These are phyloP conservation scores for Pseudocercospora eumusae DNA, from an alignment of 2,329 filamentous ascomycete genomes.

Conservation along the genomic window DNA sequence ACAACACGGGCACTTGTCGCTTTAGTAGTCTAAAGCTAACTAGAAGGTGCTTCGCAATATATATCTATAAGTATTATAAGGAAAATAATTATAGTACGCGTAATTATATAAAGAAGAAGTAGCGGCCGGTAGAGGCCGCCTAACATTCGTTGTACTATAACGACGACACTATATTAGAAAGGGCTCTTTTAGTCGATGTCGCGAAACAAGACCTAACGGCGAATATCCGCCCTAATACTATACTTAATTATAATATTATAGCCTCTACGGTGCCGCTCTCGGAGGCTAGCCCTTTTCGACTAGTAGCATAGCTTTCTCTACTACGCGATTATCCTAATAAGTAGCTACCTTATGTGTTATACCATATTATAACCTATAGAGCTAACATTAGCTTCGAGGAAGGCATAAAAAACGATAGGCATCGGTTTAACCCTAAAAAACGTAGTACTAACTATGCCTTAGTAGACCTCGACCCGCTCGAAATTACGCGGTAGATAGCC, in stretches of 20 bases:
- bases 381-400: neutral
- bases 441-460: neutral
- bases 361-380: neutral
- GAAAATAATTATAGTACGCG: neutral
- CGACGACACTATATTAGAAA: neutral
- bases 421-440: neutral
- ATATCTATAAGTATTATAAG: neutral
- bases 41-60: neutral
- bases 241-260: neutral
- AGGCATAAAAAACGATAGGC: neutral
- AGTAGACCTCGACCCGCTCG: neutral
- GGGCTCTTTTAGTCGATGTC: neutral
- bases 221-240: neutral
- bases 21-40: neutral
- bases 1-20: neutral
- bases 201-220: neutral
- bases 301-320: too few species aligned
- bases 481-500: neutral
- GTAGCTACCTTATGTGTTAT: neutral
- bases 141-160: neutral
- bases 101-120: neutral
- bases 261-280: too few species aligned
- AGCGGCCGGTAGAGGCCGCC: neutral
- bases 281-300: neutral
- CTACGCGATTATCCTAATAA: neutral